These are phyloP conservation scores for Cercospora citrullina DNA, from an alignment of 2,329 filamentous ascomycete genomes.

Conservation along the genomic window DNA sequence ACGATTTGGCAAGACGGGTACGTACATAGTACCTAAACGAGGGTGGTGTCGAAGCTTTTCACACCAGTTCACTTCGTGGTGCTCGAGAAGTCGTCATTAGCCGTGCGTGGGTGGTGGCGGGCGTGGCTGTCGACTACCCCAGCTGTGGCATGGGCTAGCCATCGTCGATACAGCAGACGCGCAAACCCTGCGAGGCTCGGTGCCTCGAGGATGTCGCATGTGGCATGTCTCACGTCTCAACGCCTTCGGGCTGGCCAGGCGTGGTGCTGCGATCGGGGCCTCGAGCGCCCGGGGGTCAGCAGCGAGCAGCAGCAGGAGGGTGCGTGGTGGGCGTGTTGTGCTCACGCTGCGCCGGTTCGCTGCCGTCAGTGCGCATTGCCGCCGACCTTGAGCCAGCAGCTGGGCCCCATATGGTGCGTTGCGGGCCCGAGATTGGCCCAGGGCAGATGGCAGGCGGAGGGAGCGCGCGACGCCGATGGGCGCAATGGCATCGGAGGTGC, in stretches of 20 bases:
- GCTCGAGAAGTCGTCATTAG: slow-evolving; percentile 34
- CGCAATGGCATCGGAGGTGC: slow-evolving; percentile 3
- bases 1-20: slow-evolving; percentile 22
- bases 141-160: slow-evolving; percentile 19
- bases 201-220: slow-evolving; percentile 16
- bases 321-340: background rate
- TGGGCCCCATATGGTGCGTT: slow-evolving; percentile 7
- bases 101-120: slow-evolving; percentile 20
- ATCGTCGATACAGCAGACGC: slow-evolving; percentile 28
- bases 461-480: background rate
- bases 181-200: slow-evolving; percentile 4
- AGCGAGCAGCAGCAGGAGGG: background rate
- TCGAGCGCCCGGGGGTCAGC: background rate
- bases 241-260: slow-evolving; percentile 13
- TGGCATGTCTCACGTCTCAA: slow-evolving; percentile 25
- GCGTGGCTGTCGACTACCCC: slow-evolving; percentile 21
- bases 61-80: slow-evolving; percentile 18
- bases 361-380: slow-evolving; percentile 21
- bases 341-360: slow-evolving; percentile 3
- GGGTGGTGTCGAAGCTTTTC: slow-evolving; percentile 30
- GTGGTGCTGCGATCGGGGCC: background rate
- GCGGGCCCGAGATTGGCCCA: slow-evolving; percentile 28
- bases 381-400: slow-evolving; percentile 22
- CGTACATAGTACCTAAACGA: slow-evolving; percentile 13
- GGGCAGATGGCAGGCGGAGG: slow-evolving; percentile 9